phyloP scores from a whole-genome alignment of 1,139 yeast species.

The Pichia sp. region DNA sequence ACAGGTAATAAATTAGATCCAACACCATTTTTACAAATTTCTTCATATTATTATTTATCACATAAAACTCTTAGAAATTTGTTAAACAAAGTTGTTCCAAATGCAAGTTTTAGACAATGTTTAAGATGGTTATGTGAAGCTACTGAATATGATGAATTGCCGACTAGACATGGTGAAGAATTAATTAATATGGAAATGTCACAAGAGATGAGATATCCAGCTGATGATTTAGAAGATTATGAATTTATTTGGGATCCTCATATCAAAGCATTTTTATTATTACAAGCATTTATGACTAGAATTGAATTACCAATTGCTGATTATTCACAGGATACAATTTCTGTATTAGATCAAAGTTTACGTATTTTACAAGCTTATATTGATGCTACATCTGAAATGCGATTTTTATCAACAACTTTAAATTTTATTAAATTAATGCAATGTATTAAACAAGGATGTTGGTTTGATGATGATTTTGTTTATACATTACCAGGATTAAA shows the following conservation, averaged over 20 bases:
- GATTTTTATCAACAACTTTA: constrained; percentile 57
- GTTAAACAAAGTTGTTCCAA: constrained; percentile 43
- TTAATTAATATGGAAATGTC: constrained; percentile 88
- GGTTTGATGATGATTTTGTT: constrained; percentile 77
- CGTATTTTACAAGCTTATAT: constrained; percentile 91
- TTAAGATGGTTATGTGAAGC: constrained; percentile 72
- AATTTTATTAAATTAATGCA: constrained; percentile 69
- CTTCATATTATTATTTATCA: constrained; percentile 89
- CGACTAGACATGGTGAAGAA: constrained; percentile 95
- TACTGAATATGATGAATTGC: constrained; percentile 83
- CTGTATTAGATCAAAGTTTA: constrained; percentile 87
- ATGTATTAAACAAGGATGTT: constrained; percentile 79
- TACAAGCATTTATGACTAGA: constrained; percentile 84
- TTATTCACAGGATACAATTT: constrained; percentile 87
- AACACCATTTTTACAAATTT: constrained; percentile 78
- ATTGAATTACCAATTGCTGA: constrained; percentile 90
- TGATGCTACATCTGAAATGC: constrained; percentile 84
- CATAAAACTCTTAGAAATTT: constrained; percentile 80
- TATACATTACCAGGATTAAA: constrained; percentile 66
- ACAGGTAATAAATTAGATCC: constrained; percentile 50
- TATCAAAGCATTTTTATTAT: constrained; percentile 75
- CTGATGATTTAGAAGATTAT: constrained; percentile 50
- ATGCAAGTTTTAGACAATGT: constrained; percentile 61
- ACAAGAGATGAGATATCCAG: constrained; percentile 70
- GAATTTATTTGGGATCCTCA: constrained; percentile 93